A percentile compares a stretch with the other conserved stretches of the same genome.
Conservation (phyloP, 495 filamentous ascomycete genomes). For the Aspergillus coremiiformis region DNA sequence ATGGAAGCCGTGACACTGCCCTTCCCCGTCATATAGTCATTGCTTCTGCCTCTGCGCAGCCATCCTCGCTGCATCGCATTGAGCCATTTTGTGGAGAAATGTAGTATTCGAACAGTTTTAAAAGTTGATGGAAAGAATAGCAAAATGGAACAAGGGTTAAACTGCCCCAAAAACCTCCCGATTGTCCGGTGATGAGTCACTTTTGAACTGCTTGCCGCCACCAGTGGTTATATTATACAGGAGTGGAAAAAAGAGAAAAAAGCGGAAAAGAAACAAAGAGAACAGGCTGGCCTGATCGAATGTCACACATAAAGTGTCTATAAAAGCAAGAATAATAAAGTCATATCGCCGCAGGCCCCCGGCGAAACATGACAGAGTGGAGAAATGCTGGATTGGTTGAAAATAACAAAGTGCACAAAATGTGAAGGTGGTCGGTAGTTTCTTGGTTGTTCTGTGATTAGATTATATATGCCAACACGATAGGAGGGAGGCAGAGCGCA, state of each 20-base stretch:
- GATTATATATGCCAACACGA: constrained; percentile 9
- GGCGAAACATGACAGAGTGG: not conserved
- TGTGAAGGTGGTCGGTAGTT: not conserved
- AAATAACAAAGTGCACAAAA: not conserved
- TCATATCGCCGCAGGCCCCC: not conserved
- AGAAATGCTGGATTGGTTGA: not conserved
- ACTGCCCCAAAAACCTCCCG: constrained; percentile 5
- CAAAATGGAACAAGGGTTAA: constrained; percentile 6
- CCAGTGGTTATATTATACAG: constrained; percentile 19
- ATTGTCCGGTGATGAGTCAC: constrained; percentile 12
- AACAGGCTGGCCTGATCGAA: constrained; percentile 9
- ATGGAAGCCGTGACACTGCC: not conserved
- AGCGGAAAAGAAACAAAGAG: constrained; percentile 9
- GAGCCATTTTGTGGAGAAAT: constrained; percentile 8
- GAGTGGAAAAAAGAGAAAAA: constrained; percentile 15
- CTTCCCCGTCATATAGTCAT: constrained; percentile 1
- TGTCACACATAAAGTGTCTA: constrained; percentile 1
- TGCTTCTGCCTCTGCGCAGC: constrained; percentile 7
- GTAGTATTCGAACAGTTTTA: constrained; percentile 1
- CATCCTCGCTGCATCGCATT: constrained; percentile 11
- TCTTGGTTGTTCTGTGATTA: not conserved
- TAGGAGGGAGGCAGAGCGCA: constrained; percentile 1
- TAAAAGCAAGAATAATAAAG: not conserved
- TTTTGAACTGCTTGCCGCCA: constrained; percentile 19
- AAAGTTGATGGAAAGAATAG: constrained; percentile 1